Conservation (phyloP, 345 rosid genomes). For the Dovyalis caffra region DNA sequence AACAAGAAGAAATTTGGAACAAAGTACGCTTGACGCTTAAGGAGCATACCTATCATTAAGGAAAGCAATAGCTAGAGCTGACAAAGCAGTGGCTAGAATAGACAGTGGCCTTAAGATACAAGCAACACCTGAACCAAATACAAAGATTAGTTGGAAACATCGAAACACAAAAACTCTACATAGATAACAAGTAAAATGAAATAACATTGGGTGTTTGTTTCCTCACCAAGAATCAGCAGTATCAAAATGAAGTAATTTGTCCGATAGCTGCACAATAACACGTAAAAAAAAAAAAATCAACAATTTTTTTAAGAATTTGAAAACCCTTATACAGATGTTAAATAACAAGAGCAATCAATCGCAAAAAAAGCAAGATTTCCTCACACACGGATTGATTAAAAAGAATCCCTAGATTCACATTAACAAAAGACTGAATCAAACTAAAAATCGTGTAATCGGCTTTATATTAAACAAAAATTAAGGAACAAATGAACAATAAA, state of each 20-base stretch:
- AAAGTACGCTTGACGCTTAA: neutral
- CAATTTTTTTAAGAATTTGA: neutral
- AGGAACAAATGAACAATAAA: neutral
- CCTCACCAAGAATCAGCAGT: slow-evolving; percentile 73
- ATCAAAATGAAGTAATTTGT: slow-evolving; percentile 94
- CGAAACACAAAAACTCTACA: slow-evolving; percentile 15
- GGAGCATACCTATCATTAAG: slow-evolving; percentile 83
- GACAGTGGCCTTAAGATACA: slow-evolving; percentile 79
- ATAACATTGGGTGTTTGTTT: neutral
- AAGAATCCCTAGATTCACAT: neutral
- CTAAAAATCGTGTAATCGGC: neutral
- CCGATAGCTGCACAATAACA: slow-evolving; percentile 69
- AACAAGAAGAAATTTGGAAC: neutral
- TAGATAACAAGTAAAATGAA: neutral
- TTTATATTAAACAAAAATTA: too few relatives aligned
- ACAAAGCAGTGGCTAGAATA: slow-evolving; percentile 59
- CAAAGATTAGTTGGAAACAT: slow-evolving; percentile 35
- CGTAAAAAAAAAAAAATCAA: neutral
- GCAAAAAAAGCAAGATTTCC: neutral
- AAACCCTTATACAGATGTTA: neutral
- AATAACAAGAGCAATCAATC: neutral
- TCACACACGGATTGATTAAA: neutral
- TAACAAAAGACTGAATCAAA: neutral
- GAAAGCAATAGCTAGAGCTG: slow-evolving; percentile 68
- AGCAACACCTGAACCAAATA: slow-evolving; percentile 36